phyloP scores from a whole-genome alignment of 1,284 basidiomycete species.

The Ustilago loliicola region DNA sequence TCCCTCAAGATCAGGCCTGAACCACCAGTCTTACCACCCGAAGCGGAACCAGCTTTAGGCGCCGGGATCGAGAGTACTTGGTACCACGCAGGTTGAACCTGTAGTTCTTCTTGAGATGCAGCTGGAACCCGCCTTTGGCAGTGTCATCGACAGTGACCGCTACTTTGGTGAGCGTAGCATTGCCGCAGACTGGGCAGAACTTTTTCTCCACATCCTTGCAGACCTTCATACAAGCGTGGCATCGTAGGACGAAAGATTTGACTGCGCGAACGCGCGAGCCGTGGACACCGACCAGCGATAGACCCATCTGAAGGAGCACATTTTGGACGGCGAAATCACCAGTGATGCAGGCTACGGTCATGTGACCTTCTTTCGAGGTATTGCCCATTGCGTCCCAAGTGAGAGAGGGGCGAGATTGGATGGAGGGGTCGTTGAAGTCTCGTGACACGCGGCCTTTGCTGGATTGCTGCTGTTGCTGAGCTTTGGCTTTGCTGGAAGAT shows the following conservation, averaged over 20 bases:
- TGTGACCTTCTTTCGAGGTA: constrained; percentile 74
- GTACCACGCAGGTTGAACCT: constrained; percentile 93
- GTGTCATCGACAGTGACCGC: constrained; percentile 78
- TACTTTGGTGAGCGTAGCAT: constrained; percentile 88
- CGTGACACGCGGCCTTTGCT: constrained; percentile 71
- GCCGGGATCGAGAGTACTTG: constrained; percentile 91
- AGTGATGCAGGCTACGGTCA: constrained; percentile 77
- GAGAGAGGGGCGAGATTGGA: constrained; percentile 44
- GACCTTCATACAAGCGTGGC: constrained; percentile 98
- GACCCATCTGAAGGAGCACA: constrained; percentile 92
- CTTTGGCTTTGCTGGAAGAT: constrained; percentile 32
- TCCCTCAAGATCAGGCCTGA: constrained; percentile 64
- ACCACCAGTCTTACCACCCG: constrained; percentile 56
- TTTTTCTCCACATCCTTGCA: constrained; percentile 95
- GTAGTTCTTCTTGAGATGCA: constrained; percentile 74
- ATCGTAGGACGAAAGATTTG: constrained; percentile 94
- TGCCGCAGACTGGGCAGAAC: constrained; percentile 98
- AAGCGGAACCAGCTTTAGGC: constrained; percentile 80
- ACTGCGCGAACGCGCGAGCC: constrained; percentile 91
- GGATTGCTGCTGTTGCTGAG: constrained; percentile 32
- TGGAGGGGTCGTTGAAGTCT: constrained; percentile 69
- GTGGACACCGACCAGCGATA: constrained; percentile 90
- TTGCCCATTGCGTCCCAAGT: constrained; percentile 43
- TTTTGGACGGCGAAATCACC: constrained; percentile 99
- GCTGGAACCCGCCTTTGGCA: constrained; percentile 53